Conservation (phyloP, 306 rosid genomes). For the Citrullus mucosospermus region DNA sequence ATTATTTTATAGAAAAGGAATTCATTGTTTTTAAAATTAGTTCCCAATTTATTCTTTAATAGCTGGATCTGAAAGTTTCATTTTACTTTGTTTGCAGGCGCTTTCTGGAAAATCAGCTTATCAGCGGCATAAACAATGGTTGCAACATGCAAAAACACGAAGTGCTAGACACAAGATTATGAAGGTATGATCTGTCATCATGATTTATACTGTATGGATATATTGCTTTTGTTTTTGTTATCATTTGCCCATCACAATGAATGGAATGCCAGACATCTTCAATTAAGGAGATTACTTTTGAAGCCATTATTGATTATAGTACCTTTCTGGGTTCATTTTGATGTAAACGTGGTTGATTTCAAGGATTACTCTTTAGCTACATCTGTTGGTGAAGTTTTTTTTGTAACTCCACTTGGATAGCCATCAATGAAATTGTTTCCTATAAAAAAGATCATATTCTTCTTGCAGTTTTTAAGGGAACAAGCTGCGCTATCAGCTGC, state of each 20-base stretch:
- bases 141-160: constrained; percentile 97
- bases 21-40: not conserved
- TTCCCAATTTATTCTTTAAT: not conserved
- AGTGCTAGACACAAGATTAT: constrained; percentile 98
- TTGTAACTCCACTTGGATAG: not conserved
- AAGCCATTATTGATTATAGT: too few relatives aligned
- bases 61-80: constrained; percentile 14
- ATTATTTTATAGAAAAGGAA: not conserved
- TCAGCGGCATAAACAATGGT: constrained; percentile 96
- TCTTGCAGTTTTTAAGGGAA: constrained; percentile 75
- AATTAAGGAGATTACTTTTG: not conserved
- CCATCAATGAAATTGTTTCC: not conserved
- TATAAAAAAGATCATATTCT: constrained; percentile 10
- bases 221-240: not conserved
- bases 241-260: constrained; percentile 9
- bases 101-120: constrained; percentile 96
- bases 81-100: constrained; percentile 38
- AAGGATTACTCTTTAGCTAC: not conserved
- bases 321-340: not conserved
- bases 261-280: not conserved
- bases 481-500: constrained; percentile 87
- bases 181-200: constrained; percentile 47
- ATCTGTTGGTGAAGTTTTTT: not conserved
- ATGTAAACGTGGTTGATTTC: not conserved
- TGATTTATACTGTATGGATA: not conserved